Evolutionary conservation across 306 rosid species (phyloP), one percentile per base, ranked within the genome.

Genomic region (Quercus dentata): DNA sequence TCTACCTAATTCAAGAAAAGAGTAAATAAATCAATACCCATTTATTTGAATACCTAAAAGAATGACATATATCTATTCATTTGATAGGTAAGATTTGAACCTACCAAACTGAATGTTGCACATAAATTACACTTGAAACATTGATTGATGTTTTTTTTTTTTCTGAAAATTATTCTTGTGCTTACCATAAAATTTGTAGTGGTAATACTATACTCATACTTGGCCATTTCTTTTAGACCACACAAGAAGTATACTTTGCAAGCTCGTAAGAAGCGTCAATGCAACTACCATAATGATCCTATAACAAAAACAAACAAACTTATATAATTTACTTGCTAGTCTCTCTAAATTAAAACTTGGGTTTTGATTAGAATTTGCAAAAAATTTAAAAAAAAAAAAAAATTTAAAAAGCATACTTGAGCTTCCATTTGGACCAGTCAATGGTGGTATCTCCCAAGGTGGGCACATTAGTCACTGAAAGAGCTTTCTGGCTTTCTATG

Each of bases 141-240:
- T 38, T 38, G 10, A 38, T 38, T 38, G 44, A 38, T 38, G 10
- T 38, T 0, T 6, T 38, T 38, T 38, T 38, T 35, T 38, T 38
- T 38, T 1, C 3, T 11, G 15, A 46, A 11, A 11, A 12, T 46
- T 46, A 46, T 38, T 38, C 44, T 1, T 10, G 14, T 46, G 52
- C 14, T 46, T 46, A 89, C 97, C 94, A 87, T 75, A 76, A 94
- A 94, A 86, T 92, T 94, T 13, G 97, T 97, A 62, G 97, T 94
- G 35, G 97, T 94, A 73, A 94, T 94, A 85, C 98, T 94, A 80
- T 92, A 91, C 76, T 94, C 97, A 78, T 94, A 89, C 82, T 87
- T 92, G 62, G 62, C 98, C 97, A 54, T 97, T 97, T 85, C 97
- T 82, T 83, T 92, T 94, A 51, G 98, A 94, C 97, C 97, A 94